Base-by-base conservation (phyloP, 2,329 filamentous ascomycete species). In the Blumeria graminis region DNA sequence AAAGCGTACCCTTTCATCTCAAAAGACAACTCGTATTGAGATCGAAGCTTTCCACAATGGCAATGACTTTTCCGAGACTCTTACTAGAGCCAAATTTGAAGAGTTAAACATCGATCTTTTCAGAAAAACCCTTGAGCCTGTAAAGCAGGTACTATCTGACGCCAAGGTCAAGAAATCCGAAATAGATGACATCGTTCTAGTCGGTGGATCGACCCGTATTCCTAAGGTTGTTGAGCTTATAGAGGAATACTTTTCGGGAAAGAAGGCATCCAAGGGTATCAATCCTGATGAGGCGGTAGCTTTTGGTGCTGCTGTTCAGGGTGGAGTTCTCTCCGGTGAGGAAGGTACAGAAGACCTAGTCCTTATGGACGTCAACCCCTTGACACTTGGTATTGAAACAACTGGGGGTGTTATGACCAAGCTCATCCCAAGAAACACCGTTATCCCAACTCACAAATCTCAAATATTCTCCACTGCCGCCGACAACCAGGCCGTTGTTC, bases 231-330 rank as follows among this genome's bases (percentile, higher is more conserved):
- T 93, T 74, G 70, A 80, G 65, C 82, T 96, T 69, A 85, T 96
- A 63, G 88, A 96, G 77, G 89, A 96, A 73, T 96, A 79, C 80
- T 96, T 96, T 70, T 75, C 69, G 65, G 84, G 89, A 71, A 96
- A 96, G 86, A 89, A 92, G 78, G 88, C 89, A 65, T 89, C 84
- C 79, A 96, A 96, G 86, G 87, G 88, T 73, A 94, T 98, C 71
- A 96, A 96, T 81, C 92, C 92, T 65, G 92, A 98, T 68, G 92
- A 96, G 77, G 92, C 92, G 74, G 92, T 96, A 64, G 92, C 92
- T 68, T 96, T 89, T 70, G 92, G 92, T 74, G 92, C 92, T 61
- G 90, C 92, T 64, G 88, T 96, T 64, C 92, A 98, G 75, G 92
- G 84, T 74, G 90, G 89, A 83, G 82, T 96, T 68, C 77, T 98